Conservation (phyloP, 257 asterid genomes). For the Nicotiana paniculata region DNA sequence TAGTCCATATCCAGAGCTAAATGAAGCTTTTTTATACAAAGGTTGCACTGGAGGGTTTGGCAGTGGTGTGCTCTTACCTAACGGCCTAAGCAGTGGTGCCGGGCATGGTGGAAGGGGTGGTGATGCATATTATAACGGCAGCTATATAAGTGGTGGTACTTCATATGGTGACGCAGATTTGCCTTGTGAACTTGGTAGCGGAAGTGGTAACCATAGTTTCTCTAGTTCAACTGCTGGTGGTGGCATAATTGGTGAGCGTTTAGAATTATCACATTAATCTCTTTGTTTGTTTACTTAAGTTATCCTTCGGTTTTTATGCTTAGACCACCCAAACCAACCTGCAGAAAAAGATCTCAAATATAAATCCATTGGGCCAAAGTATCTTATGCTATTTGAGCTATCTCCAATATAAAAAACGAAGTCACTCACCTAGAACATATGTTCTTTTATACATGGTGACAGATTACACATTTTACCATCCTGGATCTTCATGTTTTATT, state of each 20-base stretch:
- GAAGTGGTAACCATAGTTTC: conserved; percentile 74
- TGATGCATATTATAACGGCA: conserved; percentile 64
- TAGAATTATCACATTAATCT: conserved; percentile 9
- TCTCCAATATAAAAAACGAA: background rate
- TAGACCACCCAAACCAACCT: background rate
- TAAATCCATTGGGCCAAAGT: background rate
- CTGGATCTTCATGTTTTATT: conserved; percentile 1
- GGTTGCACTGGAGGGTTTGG: conserved; percentile 87
- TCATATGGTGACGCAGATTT: conserved; percentile 64
- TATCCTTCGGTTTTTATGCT: background rate
- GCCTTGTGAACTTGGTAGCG: conserved; percentile 95
- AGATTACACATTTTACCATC: background rate
- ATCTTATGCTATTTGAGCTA: background rate
- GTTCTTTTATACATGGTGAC: background rate
- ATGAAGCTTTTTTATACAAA: conserved; percentile 22
- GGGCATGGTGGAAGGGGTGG: conserved; percentile 98
- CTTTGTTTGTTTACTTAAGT: background rate
- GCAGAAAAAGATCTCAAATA: background rate
- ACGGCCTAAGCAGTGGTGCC: conserved; percentile 78
- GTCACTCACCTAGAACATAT: background rate
- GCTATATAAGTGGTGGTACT: conserved; percentile 59
- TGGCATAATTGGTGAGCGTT: conserved; percentile 65
- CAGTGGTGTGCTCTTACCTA: conserved; percentile 58
- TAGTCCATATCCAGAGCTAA: conserved; percentile 9
- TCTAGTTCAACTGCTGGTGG: conserved; percentile 71